phyloP scores from a whole-genome alignment of 306 rosid genomes.

The cucumber (Cucumis sativus) region Cucumber_9930_V3 NC_026661.2:1364001-1364500 shows the following conservation, averaged over 20 bases:
- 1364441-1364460: conserved; percentile 2
- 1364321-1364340: background rate
- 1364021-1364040: conserved; percentile 10
- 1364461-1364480: conserved; percentile 10
- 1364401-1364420: conserved; percentile 16
- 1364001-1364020: conserved; percentile 16
- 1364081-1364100: conserved; percentile 1
- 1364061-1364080: background rate
- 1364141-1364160: conserved; percentile 12
- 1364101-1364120: background rate
- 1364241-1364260: background rate
- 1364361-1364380: background rate
- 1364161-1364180: background rate
- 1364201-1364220: conserved; percentile 14
- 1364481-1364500: conserved; percentile 3
- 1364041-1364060: conserved; percentile 9
- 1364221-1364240: conserved; percentile 15
- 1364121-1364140: background rate
- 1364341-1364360: conserved; percentile 3
- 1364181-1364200: conserved; percentile 1
- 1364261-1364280: conserved; percentile 6
- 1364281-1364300: background rate
- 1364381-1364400: conserved; percentile 12
- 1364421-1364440: background rate
- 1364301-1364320: conserved; percentile 7